phyloP scores from a whole-genome alignment of 768 basidiomycete species.

The Gautieria morchelliformis region DNA sequence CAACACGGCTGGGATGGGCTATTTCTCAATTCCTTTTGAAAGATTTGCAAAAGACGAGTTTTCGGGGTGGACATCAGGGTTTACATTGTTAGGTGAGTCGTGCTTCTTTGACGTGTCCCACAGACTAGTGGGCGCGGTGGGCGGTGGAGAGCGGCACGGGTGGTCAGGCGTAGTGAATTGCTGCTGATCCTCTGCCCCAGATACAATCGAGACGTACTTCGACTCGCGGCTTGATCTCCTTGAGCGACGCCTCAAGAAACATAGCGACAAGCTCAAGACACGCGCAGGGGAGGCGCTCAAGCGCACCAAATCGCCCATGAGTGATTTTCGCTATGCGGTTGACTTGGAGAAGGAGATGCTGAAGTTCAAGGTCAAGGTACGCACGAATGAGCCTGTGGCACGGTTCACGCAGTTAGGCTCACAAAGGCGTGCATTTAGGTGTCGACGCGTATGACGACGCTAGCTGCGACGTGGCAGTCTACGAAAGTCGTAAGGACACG shows the following conservation, averaged over 20 bases:
- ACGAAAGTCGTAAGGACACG: slow-evolving; percentile 77
- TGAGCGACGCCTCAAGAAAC: slow-evolving; percentile 79
- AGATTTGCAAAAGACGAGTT: slow-evolving; percentile 66
- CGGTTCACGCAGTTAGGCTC: slow-evolving; percentile 1
- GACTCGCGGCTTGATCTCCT: slow-evolving; percentile 81
- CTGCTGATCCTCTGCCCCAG: slow-evolving; percentile 28
- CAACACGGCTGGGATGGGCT: slow-evolving; percentile 23
- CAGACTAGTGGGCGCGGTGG: neutral
- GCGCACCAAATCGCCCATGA: slow-evolving; percentile 51
- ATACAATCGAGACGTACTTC: slow-evolving; percentile 92
- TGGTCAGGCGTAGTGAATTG: slow-evolving; percentile 6
- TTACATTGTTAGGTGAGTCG: slow-evolving; percentile 71
- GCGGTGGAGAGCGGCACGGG: neutral
- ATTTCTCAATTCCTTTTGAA: slow-evolving; percentile 64
- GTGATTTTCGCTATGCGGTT: slow-evolving; percentile 43
- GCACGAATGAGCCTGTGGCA: slow-evolving; percentile 10
- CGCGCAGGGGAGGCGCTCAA: slow-evolving; percentile 65
- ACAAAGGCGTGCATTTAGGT: slow-evolving; percentile 39
- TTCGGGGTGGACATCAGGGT: slow-evolving; percentile 70
- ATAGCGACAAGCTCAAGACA: slow-evolving; percentile 73
- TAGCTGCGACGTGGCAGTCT: slow-evolving; percentile 87
- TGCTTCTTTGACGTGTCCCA: neutral
- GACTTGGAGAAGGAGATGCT: slow-evolving; percentile 78
- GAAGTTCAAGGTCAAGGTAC: slow-evolving; percentile 77
- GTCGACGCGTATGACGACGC: slow-evolving; percentile 62